Evolutionary conservation across 208 protist species (phyloP).

Genomic region (Trypanosoma caninum): DNA sequence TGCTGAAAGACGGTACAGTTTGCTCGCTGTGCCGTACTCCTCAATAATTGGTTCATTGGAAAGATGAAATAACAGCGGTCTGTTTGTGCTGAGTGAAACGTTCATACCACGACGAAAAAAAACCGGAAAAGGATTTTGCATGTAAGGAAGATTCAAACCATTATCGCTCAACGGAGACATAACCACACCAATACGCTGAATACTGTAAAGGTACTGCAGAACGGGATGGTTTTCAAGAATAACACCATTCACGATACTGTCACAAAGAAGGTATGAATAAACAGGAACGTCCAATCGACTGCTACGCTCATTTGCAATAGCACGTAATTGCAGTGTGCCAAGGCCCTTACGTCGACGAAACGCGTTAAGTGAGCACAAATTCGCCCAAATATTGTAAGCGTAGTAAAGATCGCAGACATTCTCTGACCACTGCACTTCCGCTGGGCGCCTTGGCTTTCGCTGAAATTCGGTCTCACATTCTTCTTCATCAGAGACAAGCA

Average conservation of each 20-base stretch:
- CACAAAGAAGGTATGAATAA: conserved; percentile 86
- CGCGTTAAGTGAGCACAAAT: conserved; percentile 96
- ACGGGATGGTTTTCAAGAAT: conserved; percentile 88
- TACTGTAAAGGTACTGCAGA: conserved; percentile 98
- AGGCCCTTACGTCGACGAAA: conserved; percentile 82
- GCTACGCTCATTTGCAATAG: conserved; percentile 80
- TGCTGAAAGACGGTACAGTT: conserved; percentile 63
- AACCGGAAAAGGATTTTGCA: conserved; percentile 90
- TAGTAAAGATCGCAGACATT: conserved; percentile 84
- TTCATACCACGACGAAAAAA: conserved; percentile 94
- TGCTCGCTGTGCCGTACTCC: conserved; percentile 78
- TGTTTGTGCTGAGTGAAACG: conserved; percentile 95
- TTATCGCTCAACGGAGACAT: conserved; percentile 97
- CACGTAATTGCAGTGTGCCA: conserved; percentile 93
- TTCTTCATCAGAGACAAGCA: conserved; percentile 95
- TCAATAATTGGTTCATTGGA: conserved; percentile 83
- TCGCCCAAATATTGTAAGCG: conserved; percentile 98
- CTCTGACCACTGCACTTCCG: conserved; percentile 97
- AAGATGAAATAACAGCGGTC: conserved; percentile 94
- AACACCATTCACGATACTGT: conserved; percentile 94
- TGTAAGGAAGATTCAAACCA: conserved; percentile 92
- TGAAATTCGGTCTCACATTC: conserved; percentile 67
- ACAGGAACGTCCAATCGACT: conserved; percentile 48
- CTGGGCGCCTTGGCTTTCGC: conserved; percentile 69
- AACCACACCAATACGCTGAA: conserved; percentile 94